These are phyloP conservation scores for Apostasia shenzhenica DNA, from an alignment of 106 monocot genomes.

Conservation along the genomic window DNA sequence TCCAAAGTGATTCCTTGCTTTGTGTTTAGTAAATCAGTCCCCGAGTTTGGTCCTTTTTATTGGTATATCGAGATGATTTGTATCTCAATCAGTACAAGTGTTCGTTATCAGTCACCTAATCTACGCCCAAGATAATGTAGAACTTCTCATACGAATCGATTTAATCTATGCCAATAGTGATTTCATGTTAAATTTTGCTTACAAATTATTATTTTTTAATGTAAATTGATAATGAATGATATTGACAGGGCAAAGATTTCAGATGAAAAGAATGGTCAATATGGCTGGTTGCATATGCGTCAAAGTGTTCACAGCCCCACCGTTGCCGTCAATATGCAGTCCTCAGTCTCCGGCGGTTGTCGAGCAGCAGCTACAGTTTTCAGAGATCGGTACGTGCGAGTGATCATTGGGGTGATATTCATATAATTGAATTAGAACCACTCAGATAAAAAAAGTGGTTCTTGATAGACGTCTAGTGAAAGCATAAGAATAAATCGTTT, in stretches of 20 bases:
- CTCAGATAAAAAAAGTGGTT: too few relatives aligned
- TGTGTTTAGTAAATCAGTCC: too few relatives aligned
- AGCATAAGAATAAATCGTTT: not conserved
- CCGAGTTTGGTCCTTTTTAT: too few relatives aligned
- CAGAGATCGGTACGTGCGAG: slow-evolving; percentile 16
- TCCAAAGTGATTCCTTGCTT: too few relatives aligned
- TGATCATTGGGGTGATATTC: not conserved
- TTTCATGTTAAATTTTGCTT: not conserved
- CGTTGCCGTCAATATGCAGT: slow-evolving; percentile 51
- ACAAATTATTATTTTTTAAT: not conserved
- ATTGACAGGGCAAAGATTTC: slow-evolving; percentile 28
- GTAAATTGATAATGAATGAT: not conserved
- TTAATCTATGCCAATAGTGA: not conserved
- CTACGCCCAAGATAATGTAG: not conserved
- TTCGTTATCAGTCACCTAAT: not conserved
- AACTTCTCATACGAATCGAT: not conserved
- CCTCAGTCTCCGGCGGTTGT: slow-evolving; percentile 39
- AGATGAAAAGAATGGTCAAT: slow-evolving; percentile 31
- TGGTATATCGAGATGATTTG: too few relatives aligned
- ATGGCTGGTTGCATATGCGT: slow-evolving; percentile 49
- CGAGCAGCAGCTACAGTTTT: slow-evolving; percentile 23
- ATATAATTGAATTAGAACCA: not conserved
- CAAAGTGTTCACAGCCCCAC: slow-evolving; percentile 61
- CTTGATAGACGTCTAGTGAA: too few relatives aligned
- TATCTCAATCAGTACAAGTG: not conserved